Percentiles rank a stretch among this genome's conserved stretches.
These are phyloP conservation scores for Candida quercuum DNA, from an alignment of 805 yeast genomes.

Conservation along the genomic window DNA sequence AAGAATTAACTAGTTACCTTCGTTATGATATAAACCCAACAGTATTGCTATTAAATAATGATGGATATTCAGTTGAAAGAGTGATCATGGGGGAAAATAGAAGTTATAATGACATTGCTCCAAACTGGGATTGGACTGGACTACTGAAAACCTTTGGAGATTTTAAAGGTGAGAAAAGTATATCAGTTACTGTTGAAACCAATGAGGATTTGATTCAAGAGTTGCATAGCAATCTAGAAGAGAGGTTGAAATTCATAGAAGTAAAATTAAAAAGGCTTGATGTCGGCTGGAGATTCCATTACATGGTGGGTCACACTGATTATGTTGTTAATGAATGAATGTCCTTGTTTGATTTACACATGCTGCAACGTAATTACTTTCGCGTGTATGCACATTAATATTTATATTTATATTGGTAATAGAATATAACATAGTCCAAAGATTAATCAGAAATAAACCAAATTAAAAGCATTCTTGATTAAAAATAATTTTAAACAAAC, in stretches of 20 bases:
- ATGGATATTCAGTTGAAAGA: conserved; percentile 64
- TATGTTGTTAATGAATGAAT: not conserved
- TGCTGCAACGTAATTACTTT: no score
- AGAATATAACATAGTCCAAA: no score
- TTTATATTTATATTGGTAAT: no score
- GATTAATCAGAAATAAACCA: no score
- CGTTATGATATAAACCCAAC: conserved; percentile 52
- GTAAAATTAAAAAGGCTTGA: conserved; percentile 54
- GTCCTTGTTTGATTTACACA: no score
- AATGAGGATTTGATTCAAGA: conserved; percentile 8
- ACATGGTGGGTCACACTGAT: conserved; percentile 7
- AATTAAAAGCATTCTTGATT: no score
- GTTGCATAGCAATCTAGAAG: conserved; percentile 20
- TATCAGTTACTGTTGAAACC: conserved; percentile 35
- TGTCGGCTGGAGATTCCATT: conserved; percentile 38
- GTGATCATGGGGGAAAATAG: conserved; percentile 52
- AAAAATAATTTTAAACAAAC: no score
- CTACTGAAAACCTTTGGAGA: conserved; percentile 53
- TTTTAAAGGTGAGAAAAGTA: conserved; percentile 33
- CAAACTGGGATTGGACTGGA: conserved; percentile 47
- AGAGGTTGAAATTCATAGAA: conserved; percentile 49
- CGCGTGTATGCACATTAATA: no score
- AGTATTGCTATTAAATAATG: conserved; percentile 55
- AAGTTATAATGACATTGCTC: conserved; percentile 55
- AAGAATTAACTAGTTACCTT: conserved; percentile 56